Conservation (phyloP, 2,329 filamentous ascomycete genomes). For the Aspergillus pseudoglaucus region DNA sequence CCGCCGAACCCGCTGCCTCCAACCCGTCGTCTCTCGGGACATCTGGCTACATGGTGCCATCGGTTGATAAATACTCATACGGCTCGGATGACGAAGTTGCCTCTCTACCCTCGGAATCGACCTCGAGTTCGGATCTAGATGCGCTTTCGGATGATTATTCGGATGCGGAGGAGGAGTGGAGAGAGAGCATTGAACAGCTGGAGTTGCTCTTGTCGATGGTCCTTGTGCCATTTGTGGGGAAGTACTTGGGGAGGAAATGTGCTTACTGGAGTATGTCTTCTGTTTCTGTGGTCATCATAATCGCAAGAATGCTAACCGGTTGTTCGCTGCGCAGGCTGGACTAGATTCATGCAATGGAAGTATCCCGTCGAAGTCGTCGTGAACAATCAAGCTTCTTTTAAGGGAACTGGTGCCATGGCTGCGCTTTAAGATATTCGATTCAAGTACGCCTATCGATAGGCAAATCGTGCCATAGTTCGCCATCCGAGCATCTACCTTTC, state of each 20-base stretch:
- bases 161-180: conserved; percentile 92
- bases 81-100: conserved; percentile 35
- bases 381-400: conserved; percentile 57
- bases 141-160: conserved; percentile 54
- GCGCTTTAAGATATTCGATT: conserved; percentile 24
- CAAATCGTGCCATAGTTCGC: too few species aligned
- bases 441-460: not conserved
- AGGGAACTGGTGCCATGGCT: conserved; percentile 55
- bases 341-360: conserved; percentile 89
- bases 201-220: conserved; percentile 93
- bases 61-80: conserved; percentile 9
- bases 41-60: conserved; percentile 35
- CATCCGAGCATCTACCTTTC: too few species aligned
- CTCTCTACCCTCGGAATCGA: conserved; percentile 38
- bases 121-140: conserved; percentile 33
- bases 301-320: conserved; percentile 6
- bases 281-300: not conserved
- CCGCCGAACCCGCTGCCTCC: conserved; percentile 21
- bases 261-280: conserved; percentile 77
- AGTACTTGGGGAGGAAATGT: conserved; percentile 89
- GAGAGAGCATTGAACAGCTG: conserved; percentile 85
- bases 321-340: conserved; percentile 62
- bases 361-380: conserved; percentile 70
- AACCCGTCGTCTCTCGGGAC: conserved; percentile 33
- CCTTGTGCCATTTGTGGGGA: conserved; percentile 85